These are phyloP conservation scores for Suhomyces sp. DNA, from an alignment of 805 yeast species.

Conservation along the genomic window DNA sequence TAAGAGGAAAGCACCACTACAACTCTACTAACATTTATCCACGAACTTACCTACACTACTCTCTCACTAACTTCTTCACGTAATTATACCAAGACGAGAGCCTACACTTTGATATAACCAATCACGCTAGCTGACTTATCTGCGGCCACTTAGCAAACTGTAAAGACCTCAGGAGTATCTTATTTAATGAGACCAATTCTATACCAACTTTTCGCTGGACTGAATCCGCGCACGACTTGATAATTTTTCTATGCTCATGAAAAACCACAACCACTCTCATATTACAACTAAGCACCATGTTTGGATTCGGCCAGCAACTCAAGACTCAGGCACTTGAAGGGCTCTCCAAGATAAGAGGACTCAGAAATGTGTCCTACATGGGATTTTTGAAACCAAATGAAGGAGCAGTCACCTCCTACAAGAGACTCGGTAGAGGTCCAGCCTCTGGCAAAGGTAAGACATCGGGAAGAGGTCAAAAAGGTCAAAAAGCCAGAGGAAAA, in stretches of 20 bases:
- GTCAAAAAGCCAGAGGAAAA: constrained; percentile 93
- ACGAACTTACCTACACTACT: no score
- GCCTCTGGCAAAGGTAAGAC: constrained; percentile 92
- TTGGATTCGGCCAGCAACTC: constrained; percentile 4
- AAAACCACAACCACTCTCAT: neutral
- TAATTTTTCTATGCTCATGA: constrained; percentile 1
- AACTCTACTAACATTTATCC: no score
- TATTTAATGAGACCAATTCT: no score
- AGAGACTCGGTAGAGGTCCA: constrained; percentile 94
- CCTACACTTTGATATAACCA: no score
- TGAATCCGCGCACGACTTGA: constrained; percentile 5
- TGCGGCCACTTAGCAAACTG: no score
- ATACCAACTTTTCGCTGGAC: neutral
- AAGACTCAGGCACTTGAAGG: constrained; percentile 1
- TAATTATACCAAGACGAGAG: no score
- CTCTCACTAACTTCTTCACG: no score
- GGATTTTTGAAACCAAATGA: constrained; percentile 57
- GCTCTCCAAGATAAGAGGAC: neutral
- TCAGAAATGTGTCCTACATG: constrained; percentile 19
- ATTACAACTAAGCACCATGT: neutral
- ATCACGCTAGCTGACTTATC: no score
- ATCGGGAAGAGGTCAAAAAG: constrained; percentile 96
- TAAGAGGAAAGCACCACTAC: no score
- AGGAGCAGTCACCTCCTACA: constrained; percentile 58
- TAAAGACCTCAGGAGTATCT: no score